These are phyloP conservation scores for Fraxinus baroniana DNA, from an alignment of 305 asterid genomes.

Conservation along the genomic window DNA sequence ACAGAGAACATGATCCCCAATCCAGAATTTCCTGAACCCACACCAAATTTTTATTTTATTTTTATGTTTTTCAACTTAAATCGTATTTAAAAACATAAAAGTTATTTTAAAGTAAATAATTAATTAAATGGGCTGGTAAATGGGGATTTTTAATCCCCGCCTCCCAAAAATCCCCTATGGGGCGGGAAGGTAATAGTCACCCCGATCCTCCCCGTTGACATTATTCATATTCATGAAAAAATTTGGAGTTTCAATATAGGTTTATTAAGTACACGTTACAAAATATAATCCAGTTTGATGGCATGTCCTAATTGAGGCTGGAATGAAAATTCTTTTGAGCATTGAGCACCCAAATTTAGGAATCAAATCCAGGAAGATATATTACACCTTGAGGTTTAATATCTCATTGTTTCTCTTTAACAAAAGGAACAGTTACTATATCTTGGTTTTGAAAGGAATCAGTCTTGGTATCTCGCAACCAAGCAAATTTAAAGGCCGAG, in stretches of 20 bases:
- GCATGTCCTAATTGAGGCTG: neutral
- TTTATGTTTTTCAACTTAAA: too few relatives aligned
- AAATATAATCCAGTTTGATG: neutral
- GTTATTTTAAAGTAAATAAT: too few relatives aligned
- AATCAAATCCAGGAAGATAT: slow-evolving; percentile 4
- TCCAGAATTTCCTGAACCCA: too few relatives aligned
- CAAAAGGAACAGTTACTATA: neutral
- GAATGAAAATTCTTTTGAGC: neutral
- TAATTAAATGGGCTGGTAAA: too few relatives aligned
- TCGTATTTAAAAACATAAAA: too few relatives aligned
- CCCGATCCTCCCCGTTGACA: neutral
- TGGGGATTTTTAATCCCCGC: too few relatives aligned
- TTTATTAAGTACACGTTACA: neutral
- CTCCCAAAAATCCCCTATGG: too few relatives aligned
- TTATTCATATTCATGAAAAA: neutral
- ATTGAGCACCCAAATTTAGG: neutral
- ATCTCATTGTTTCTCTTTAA: neutral
- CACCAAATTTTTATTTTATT: too few relatives aligned
- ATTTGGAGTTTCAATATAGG: neutral
- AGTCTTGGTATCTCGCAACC: neutral
- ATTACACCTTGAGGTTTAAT: neutral
- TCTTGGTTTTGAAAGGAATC: neutral
- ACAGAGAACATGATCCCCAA: too few relatives aligned
- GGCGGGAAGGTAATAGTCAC: too few relatives aligned
- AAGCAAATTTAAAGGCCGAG: neutral